These are phyloP conservation scores for Fraxinus quadrangulata DNA, from an alignment of 257 asterid genomes.

Conservation along the genomic window DNA sequence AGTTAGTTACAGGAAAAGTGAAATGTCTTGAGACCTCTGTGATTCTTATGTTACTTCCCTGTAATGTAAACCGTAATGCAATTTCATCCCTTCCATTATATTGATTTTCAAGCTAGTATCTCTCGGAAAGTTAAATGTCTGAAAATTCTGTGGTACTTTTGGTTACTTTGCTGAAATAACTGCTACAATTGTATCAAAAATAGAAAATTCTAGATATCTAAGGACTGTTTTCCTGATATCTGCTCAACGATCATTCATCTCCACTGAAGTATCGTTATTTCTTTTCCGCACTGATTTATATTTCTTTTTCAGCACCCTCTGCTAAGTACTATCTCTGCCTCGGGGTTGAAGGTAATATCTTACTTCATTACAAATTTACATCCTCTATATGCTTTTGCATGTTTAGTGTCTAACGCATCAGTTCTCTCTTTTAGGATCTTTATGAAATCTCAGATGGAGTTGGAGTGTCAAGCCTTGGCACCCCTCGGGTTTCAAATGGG, in stretches of 20 bases:
- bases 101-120: background rate
- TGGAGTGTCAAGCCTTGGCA: constrained; percentile 34
- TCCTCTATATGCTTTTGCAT: background rate
- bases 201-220: background rate
- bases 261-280: background rate
- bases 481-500: constrained; percentile 28
- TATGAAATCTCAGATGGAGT: constrained; percentile 43
- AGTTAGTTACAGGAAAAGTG: background rate
- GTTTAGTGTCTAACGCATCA: constrained; percentile 7
- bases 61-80: background rate
- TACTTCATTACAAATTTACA: background rate
- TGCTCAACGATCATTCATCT: background rate
- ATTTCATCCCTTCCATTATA: background rate
- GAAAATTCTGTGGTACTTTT: background rate
- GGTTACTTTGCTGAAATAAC: background rate
- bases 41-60: background rate
- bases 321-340: constrained; percentile 39
- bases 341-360: constrained; percentile 68
- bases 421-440: constrained; percentile 35
- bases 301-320: constrained; percentile 21
- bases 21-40: background rate
- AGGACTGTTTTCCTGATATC: background rate
- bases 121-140: background rate
- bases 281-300: background rate
- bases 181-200: background rate